Evolutionary conservation across 192 early-diverging fungal genomes (phyloP).

Genomic region (Powellomyces hirtus): DNA sequence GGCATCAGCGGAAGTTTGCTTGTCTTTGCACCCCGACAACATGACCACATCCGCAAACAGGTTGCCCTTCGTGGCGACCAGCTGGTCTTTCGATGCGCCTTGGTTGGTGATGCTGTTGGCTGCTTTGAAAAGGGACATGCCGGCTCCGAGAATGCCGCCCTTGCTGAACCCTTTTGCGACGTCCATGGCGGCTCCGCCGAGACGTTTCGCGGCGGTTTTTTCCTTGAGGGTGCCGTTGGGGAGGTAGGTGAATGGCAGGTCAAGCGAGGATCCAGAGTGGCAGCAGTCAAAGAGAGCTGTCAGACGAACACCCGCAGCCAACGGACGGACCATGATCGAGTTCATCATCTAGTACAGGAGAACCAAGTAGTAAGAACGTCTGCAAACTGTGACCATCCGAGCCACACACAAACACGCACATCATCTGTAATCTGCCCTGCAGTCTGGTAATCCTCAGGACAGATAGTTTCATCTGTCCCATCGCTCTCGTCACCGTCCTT

Average conservation of each 20-base stretch:
- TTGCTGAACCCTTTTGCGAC: conserved; percentile 11
- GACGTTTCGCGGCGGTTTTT: conserved; percentile 15
- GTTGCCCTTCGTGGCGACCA: conserved; percentile 16
- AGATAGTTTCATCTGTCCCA: conserved; percentile 59
- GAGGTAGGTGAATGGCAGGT: conserved; percentile 49
- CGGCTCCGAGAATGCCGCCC: conserved; percentile 28
- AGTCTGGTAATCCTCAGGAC: conserved; percentile 68
- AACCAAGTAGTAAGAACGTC: neutral
- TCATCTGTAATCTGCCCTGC: conserved; percentile 71
- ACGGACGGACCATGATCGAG: conserved; percentile 23
- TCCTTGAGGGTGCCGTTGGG: conserved; percentile 37
- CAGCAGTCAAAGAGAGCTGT: conserved; percentile 75
- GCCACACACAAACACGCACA: conserved; percentile 67
- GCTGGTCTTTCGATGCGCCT: conserved; percentile 3
- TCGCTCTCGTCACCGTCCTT: conserved; percentile 48
- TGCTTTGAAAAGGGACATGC: conserved; percentile 20
- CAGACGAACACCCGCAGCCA: conserved; percentile 69
- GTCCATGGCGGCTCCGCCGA: conserved; percentile 12
- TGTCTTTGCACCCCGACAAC: conserved; percentile 69
- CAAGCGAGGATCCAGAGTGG: conserved; percentile 48
- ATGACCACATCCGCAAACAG: conserved; percentile 63
- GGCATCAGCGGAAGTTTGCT: conserved; percentile 64
- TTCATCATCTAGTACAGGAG: conserved; percentile 36
- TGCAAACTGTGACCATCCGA: neutral
- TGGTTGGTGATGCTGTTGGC: conserved; percentile 2